Evolutionary conservation across 2,329 filamentous ascomycete species (phyloP), one percentile per base, ranked within the genome.

Genomic region (Pseudogymnoascus sp.): DNA sequence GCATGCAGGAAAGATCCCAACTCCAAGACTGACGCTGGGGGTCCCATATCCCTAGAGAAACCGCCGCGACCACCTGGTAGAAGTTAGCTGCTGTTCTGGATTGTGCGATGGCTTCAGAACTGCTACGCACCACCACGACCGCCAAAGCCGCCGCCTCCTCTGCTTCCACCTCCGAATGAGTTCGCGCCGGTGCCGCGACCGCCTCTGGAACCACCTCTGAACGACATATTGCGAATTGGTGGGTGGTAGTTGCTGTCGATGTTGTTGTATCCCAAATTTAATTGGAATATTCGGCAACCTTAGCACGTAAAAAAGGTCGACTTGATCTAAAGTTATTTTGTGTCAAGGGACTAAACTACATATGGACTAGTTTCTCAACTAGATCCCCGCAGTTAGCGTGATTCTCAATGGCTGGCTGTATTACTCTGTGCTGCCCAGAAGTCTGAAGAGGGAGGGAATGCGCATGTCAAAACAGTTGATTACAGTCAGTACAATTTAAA

Each of bases 1-100:
- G 91, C 87, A 79, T 99, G 94, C 74, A 97, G 78, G 77, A 97
- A 96, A 67, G 84, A 85, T 75, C 94, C 94, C 88, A 99, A 91
- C 79, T 97, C 94, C 69, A 85, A 72, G 60, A 88, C 83, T 62
- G 79, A 75, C 62, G 82, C 81, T 64, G 85, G 85, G 64, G 85
- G 85, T 58, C 85, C 85, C 70, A 81, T 83, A 63, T 84, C 82
- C 65, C 76, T 72, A 65, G 83, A 80, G 72, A 81, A 86, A 62
- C 83, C 83, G 72, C 83, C 83, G 65, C 84, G 82, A 64, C 82
- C 82, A 82, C 72, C 71, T 70, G 65, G 62, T 62, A 63, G 47
- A 66, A 59, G 37, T 61, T 58, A 61, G 59, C 22, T 35, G 28
- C 20, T 35, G 57, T 39, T 58, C 57, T 33, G 9, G n/a, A 53